phyloP scores from a whole-genome alignment of 1,139 yeast genomes.

The Petasospora rhodanensis region DNA sequence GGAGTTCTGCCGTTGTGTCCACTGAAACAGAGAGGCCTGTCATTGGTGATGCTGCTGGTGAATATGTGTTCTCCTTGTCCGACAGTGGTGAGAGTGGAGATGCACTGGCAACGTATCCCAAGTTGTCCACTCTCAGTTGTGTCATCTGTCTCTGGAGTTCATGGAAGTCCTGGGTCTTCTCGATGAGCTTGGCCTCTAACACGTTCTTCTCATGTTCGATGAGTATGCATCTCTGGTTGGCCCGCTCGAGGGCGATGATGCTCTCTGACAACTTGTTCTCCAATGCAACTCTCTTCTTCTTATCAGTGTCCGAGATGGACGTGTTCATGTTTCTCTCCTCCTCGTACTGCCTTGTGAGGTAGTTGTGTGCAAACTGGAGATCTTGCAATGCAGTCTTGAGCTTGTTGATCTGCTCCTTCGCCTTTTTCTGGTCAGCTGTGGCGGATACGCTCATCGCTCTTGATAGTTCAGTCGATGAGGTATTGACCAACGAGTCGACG shows the following conservation, averaged over 20 bases:
- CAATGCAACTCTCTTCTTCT: constrained; percentile 39
- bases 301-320: constrained; percentile 44
- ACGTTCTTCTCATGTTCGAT: constrained; percentile 31
- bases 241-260: constrained; percentile 29
- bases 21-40: constrained; percentile 24
- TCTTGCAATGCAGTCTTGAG: constrained; percentile 56
- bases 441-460: neutral
- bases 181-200: constrained; percentile 29
- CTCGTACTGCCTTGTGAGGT: constrained; percentile 56
- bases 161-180: constrained; percentile 43
- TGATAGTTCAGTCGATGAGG: neutral
- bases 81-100: constrained; percentile 11
- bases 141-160: constrained; percentile 46
- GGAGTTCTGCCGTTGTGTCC: constrained; percentile 7
- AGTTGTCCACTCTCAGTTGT: constrained; percentile 43
- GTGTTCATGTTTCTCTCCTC: constrained; percentile 48
- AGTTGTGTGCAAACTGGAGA: constrained; percentile 59
- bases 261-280: constrained; percentile 41
- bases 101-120: constrained; percentile 24
- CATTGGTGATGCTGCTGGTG: too few relatives aligned
- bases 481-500: constrained; percentile 33
- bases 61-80: constrained; percentile 19
- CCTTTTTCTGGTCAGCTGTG: constrained; percentile 4
- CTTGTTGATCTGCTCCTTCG: constrained; percentile 32
- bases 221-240: constrained; percentile 29